These are phyloP conservation scores for Pestalotiopsis sp. DNA, from an alignment of 2,329 filamentous ascomycete genomes.

Conservation along the genomic window DNA sequence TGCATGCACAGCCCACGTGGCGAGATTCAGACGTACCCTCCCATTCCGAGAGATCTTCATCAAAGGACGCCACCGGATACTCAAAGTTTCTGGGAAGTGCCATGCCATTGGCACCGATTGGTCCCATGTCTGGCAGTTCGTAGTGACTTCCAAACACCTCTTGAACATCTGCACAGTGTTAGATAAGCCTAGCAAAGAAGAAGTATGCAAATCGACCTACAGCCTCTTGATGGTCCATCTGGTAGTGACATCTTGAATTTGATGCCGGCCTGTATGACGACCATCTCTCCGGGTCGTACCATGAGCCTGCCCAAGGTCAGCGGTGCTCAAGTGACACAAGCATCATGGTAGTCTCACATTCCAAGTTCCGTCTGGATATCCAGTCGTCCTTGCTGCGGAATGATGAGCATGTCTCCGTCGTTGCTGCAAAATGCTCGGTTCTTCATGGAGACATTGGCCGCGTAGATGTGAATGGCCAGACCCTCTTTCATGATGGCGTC, in stretches of 20 bases:
- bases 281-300: constrained; percentile 64
- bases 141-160: constrained; percentile 66
- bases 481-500: constrained; percentile 51
- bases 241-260: constrained; percentile 59
- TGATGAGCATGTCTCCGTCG: constrained; percentile 65
- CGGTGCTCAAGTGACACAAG: constrained; percentile 21
- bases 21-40: constrained; percentile 16
- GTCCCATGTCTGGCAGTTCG: constrained; percentile 63
- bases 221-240: constrained; percentile 57
- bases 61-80: constrained; percentile 54
- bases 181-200: background rate
- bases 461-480: constrained; percentile 48
- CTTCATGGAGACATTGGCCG: constrained; percentile 45
- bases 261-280: constrained; percentile 63
- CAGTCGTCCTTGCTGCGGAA: constrained; percentile 61
- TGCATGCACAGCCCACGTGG: background rate
- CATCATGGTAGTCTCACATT: constrained; percentile 24
- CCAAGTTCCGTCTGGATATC: constrained; percentile 69
- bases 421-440: constrained; percentile 48
- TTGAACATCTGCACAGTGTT: constrained; percentile 36
- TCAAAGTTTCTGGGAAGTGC: constrained; percentile 67
- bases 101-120: constrained; percentile 63
- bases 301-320: constrained; percentile 26
- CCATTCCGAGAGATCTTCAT: constrained; percentile 30
- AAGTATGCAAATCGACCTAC: constrained; percentile 13